Evolutionary conservation across 2,329 filamentous ascomycete genomes (phyloP).

Genomic region (Fusarium sp.): DNA sequence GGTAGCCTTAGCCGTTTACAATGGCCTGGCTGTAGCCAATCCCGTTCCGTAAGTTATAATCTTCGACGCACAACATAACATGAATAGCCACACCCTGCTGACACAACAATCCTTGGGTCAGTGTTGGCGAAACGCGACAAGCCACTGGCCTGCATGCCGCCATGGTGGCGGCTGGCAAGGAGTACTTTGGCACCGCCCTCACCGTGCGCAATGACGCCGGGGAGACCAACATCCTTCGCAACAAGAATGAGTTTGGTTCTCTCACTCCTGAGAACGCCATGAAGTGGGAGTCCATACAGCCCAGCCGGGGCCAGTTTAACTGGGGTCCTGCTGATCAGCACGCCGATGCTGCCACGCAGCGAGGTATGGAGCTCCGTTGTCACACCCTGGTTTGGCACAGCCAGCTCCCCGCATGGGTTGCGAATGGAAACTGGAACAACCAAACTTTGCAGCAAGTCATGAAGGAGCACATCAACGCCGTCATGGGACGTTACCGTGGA

Average conservation of each 20-base stretch:
- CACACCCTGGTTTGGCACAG: constrained; percentile 22
- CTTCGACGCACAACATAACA: rapidly evolving
- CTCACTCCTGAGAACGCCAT: constrained; percentile 19
- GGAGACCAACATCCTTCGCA: constrained; percentile 12
- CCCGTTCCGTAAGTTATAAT: constrained; percentile 2
- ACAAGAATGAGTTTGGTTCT: constrained; percentile 4
- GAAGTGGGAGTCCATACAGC: constrained; percentile 20
- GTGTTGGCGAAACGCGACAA: background rate
- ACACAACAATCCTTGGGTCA: background rate
- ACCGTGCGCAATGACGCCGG: constrained; percentile 1
- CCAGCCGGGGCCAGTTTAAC: constrained; percentile 19
- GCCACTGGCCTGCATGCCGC: constrained; percentile 1
- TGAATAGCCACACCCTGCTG: rapidly evolving
- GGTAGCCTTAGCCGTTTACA: constrained; percentile 4
- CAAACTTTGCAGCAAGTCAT: constrained; percentile 16
- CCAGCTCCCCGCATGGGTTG: constrained; percentile 12
- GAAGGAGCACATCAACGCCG: constrained; percentile 12
- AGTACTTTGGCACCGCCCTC: constrained; percentile 20
- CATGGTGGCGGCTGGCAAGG: constrained; percentile 12
- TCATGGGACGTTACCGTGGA: constrained; percentile 17
- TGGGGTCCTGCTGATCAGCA: constrained; percentile 12
- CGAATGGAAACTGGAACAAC: constrained; percentile 20
- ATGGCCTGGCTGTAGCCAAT: background rate
- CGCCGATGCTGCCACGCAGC: background rate
- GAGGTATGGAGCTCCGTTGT: constrained; percentile 6